A percentile compares a stretch with the other conserved stretches of the same genome.
These are phyloP conservation scores for Syzygium aqueum DNA, from an alignment of 345 rosid species.

Conservation along the genomic window DNA sequence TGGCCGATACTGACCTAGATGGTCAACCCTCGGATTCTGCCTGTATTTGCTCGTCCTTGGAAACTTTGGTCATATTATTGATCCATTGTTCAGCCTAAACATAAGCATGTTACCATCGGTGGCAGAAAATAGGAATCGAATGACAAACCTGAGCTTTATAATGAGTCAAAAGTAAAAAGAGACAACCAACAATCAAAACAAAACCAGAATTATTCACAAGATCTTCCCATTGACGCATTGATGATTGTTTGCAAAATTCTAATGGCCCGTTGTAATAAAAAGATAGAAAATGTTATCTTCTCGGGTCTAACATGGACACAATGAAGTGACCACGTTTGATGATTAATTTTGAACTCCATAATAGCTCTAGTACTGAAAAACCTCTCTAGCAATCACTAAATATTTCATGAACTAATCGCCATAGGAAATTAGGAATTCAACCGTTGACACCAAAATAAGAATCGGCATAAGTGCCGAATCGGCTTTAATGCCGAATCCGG, in stretches of 20 bases:
- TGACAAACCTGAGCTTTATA: background rate
- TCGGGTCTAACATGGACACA: background rate
- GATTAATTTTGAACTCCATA: background rate
- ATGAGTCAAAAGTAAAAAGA: background rate
- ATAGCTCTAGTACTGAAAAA: background rate
- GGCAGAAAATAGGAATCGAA: background rate
- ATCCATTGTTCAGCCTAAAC: background rate
- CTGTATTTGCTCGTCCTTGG: background rate
- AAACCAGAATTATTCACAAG: background rate
- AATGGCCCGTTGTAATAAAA: background rate
- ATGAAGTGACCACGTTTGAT: background rate
- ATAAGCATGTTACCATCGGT: background rate
- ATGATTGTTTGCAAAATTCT: background rate
- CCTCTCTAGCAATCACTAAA: background rate
- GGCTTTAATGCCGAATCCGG: too few species aligned
- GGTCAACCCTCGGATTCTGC: background rate
- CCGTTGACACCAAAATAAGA: too few species aligned
- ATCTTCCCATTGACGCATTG: background rate
- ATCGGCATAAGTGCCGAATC: too few species aligned
- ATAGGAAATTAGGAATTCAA: background rate
- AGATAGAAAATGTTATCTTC: accelerated
- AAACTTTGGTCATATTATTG: background rate
- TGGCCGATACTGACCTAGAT: background rate
- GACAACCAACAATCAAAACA: background rate
- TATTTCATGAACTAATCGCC: background rate